Conservation (phyloP, 2,329 filamentous ascomycete species). For the Coniochaeta sp. region DNA sequence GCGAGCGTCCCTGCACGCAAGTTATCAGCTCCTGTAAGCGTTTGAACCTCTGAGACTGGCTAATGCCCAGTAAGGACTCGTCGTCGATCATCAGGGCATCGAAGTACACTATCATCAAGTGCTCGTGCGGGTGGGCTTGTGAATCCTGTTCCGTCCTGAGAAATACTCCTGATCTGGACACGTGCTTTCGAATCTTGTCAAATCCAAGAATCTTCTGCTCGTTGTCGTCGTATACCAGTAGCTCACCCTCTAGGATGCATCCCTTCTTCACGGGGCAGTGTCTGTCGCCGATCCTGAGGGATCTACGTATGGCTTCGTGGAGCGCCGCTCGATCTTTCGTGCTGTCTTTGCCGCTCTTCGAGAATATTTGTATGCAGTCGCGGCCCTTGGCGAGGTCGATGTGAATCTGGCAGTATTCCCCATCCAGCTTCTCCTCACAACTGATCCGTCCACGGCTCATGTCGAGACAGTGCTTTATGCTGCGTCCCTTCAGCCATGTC, state of each 20-base stretch:
- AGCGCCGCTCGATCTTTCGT: slow-evolving; percentile 61
- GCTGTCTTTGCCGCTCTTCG: slow-evolving; percentile 87
- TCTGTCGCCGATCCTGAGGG: slow-evolving; percentile 52
- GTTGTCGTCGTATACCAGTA: slow-evolving; percentile 69
- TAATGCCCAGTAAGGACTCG: slow-evolving; percentile 39
- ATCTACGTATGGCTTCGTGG: slow-evolving; percentile 55
- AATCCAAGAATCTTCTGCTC: slow-evolving; percentile 64
- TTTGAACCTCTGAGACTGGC: slow-evolving; percentile 53
- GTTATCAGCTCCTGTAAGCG: slow-evolving; percentile 49
- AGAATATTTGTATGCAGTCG: slow-evolving; percentile 70
- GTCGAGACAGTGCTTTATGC: slow-evolving; percentile 66
- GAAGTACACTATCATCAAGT: slow-evolving; percentile 56
- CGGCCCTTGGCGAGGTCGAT: slow-evolving; percentile 54
- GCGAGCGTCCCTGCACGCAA: slow-evolving; percentile 52
- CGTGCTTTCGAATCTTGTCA: slow-evolving; percentile 74
- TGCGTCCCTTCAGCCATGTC: slow-evolving; percentile 57
- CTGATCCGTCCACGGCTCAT: slow-evolving; percentile 59
- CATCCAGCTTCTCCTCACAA: slow-evolving; percentile 77
- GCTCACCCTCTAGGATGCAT: slow-evolving; percentile 79
- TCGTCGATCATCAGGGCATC: slow-evolving; percentile 49
- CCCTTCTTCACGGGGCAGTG: slow-evolving; percentile 52
- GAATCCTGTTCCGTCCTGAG: slow-evolving; percentile 65
- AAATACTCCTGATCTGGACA: slow-evolving; percentile 63
- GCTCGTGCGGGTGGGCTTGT: slow-evolving; percentile 44
- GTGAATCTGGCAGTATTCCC: slow-evolving; percentile 87